A percentile compares a stretch with the other conserved stretches of the same genome.
phyloP scores from a whole-genome alignment of 129 eudicot species.

The Pseudognaphalium luteoalbum region DNA sequence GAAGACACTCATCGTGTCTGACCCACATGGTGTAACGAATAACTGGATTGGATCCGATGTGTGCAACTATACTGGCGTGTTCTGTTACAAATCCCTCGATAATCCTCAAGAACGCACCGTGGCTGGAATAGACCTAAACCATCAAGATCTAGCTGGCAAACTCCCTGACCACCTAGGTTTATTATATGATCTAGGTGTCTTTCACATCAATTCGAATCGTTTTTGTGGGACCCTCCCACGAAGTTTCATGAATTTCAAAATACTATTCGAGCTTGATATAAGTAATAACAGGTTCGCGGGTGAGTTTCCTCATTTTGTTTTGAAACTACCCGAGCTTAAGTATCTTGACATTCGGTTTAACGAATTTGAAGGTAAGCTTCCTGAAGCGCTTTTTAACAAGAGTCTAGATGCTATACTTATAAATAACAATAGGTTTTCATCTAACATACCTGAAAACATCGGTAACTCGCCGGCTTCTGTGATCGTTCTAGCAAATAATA shows the following conservation, averaged over 20 bases:
- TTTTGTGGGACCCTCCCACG: slow-evolving; percentile 72
- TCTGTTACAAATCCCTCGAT: slow-evolving; percentile 54
- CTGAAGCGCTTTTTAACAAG: slow-evolving; percentile 52
- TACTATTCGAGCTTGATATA: slow-evolving; percentile 66
- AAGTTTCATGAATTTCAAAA: slow-evolving; percentile 46
- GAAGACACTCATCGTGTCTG: slow-evolving; percentile 63
- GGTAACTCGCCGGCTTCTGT: slow-evolving; percentile 66
- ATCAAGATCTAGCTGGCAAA: slow-evolving; percentile 70
- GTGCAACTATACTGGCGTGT: slow-evolving; percentile 72
- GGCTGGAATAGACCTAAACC: slow-evolving; percentile 70
- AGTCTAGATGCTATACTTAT: slow-evolving; percentile 69
- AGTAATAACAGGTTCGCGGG: slow-evolving; percentile 81
- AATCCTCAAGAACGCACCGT: slow-evolving; percentile 42
- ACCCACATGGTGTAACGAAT: slow-evolving; percentile 50
- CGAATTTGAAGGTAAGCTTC: slow-evolving; percentile 72
- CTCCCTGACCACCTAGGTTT: slow-evolving; percentile 63
- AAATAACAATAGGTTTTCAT: slow-evolving; percentile 59
- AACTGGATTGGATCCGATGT: slow-evolving; percentile 69
- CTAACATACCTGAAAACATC: slow-evolving; percentile 52
- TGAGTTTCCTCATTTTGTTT: slow-evolving; percentile 49
- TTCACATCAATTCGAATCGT: slow-evolving; percentile 75
- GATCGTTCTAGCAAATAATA: slow-evolving; percentile 63
- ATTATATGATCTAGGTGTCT: slow-evolving; percentile 49
- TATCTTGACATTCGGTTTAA: slow-evolving; percentile 73
- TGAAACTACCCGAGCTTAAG: slow-evolving; percentile 45